Evolutionary conservation across 176 grass and related monocot genomes (phyloP).

Genomic region (Triticum urartu): DNA sequence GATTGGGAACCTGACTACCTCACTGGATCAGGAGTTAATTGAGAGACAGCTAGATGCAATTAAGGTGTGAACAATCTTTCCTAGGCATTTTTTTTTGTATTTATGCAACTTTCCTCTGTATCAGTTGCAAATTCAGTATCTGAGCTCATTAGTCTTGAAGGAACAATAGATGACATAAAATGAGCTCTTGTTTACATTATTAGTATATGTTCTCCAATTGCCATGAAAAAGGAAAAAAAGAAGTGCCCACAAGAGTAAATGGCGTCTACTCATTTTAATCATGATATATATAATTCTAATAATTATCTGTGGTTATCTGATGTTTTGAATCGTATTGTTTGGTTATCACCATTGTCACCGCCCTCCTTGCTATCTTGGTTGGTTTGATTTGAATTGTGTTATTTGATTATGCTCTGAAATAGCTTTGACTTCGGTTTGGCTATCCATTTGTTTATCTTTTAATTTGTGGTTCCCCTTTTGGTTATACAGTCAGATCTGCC

Average conservation of each 20-base stretch:
- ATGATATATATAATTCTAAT: neutral
- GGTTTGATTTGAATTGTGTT: neutral
- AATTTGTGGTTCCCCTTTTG: constrained; percentile 12
- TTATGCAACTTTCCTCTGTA: neutral
- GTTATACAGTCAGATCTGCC: constrained; percentile 73
- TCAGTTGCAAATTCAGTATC: neutral
- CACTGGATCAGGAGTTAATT: constrained; percentile 81
- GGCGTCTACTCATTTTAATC: neutral
- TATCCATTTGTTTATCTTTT: neutral
- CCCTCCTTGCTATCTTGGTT: neutral
- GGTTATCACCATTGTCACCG: neutral
- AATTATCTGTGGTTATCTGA: constrained; percentile 2
- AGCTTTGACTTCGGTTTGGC: neutral
- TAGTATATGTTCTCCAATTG: neutral
- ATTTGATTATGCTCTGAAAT: constrained; percentile 4
- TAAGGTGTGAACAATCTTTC: constrained; percentile 51
- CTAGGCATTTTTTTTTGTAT: neutral
- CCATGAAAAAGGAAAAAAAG: neutral
- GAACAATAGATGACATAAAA: neutral
- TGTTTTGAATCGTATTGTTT: neutral
- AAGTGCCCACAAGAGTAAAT: neutral
- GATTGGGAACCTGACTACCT: constrained; percentile 62
- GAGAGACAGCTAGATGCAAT: constrained; percentile 94
- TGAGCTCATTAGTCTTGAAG: neutral
- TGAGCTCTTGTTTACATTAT: neutral